These are phyloP conservation scores for Collybia nuda DNA, from an alignment of 768 basidiomycete genomes.

Conservation along the genomic window DNA sequence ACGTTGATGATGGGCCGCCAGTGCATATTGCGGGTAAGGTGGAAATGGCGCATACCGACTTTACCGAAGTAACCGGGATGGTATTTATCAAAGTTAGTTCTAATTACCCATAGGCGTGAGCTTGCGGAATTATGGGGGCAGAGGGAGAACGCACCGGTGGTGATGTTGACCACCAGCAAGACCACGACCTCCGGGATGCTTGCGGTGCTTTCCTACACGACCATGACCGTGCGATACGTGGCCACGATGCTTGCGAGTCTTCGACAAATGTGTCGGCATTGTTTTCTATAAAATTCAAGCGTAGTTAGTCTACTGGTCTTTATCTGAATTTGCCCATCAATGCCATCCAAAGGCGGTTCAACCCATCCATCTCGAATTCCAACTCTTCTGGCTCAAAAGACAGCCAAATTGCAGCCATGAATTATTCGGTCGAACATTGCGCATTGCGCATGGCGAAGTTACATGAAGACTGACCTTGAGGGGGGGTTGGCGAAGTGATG, in stretches of 20 bases:
- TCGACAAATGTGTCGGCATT: constrained; percentile 96
- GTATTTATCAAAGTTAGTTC: constrained; percentile 98
- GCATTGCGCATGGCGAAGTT: constrained; percentile 10
- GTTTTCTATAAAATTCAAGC: constrained; percentile 29
- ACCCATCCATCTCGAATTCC: constrained; percentile 40
- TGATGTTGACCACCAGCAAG: constrained; percentile 99
- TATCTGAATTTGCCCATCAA: constrained; percentile 19
- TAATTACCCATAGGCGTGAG: constrained; percentile 23
- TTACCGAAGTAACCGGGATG: constrained; percentile 99
- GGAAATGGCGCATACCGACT: constrained; percentile 99
- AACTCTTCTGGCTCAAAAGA: constrained; percentile 19
- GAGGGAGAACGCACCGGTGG: constrained; percentile 73
- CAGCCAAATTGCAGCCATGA: constrained; percentile 2
- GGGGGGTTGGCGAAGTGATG: constrained; percentile 46
- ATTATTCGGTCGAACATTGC: constrained; percentile 1
- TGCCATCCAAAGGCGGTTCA: constrained; percentile 48
- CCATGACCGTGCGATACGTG: constrained; percentile 99
- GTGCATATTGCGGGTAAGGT: constrained; percentile 84
- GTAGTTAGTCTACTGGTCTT: constrained; percentile 16
- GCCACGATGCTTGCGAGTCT: constrained; percentile 99
- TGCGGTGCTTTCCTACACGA: constrained; percentile 99
- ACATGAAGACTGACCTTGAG: constrained; percentile 65
- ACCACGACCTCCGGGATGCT: constrained; percentile 99
- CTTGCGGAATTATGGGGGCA: background rate
- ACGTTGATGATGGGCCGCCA: constrained; percentile 98